phyloP scores from a whole-genome alignment of 2,329 filamentous ascomycete species.

The Aspergillus nomiae region DNA sequence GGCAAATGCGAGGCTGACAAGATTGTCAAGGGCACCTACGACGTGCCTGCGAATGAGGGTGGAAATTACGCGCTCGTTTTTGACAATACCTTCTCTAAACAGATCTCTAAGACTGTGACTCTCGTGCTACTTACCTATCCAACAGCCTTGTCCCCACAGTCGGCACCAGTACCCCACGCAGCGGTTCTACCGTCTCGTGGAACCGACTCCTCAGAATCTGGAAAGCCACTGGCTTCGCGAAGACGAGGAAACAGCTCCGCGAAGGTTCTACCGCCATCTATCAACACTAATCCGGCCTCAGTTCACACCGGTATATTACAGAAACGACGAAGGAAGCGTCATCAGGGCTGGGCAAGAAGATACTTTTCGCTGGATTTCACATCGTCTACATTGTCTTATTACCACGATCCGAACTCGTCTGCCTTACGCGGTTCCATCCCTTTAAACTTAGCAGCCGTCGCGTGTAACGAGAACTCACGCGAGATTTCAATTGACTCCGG shows the following conservation, averaged over 20 bases:
- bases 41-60: slow-evolving; percentile 71
- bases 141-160: slow-evolving; percentile 60
- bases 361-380: slow-evolving; percentile 97
- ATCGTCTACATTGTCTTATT: slow-evolving; percentile 93
- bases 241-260: slow-evolving; percentile 33
- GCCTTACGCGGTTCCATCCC: slow-evolving; percentile 90
- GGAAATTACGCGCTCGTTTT: slow-evolving; percentile 97
- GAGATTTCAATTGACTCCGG: slow-evolving; percentile 97
- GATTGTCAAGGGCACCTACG: slow-evolving; percentile 85
- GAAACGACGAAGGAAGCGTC: slow-evolving; percentile 89
- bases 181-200: slow-evolving; percentile 44
- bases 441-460: slow-evolving; percentile 84
- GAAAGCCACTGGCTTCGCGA: slow-evolving; percentile 42
- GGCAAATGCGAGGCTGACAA: slow-evolving; percentile 97
- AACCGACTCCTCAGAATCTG: slow-evolving; percentile 54
- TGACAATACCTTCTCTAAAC: slow-evolving; percentile 98
- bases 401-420: slow-evolving; percentile 90
- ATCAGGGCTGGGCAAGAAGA: slow-evolving; percentile 86
- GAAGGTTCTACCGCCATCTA: slow-evolving; percentile 25
- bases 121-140: slow-evolving; percentile 95
- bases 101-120: slow-evolving; percentile 89
- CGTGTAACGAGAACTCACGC: slow-evolving; percentile 80
- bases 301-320: slow-evolving; percentile 83
- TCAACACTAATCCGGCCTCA: slow-evolving; percentile 40
- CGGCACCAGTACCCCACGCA: slow-evolving; percentile 45